Base-by-base conservation (phyloP, 2,329 filamentous ascomycete species). In the Metarhizium guizhouense region DNA sequence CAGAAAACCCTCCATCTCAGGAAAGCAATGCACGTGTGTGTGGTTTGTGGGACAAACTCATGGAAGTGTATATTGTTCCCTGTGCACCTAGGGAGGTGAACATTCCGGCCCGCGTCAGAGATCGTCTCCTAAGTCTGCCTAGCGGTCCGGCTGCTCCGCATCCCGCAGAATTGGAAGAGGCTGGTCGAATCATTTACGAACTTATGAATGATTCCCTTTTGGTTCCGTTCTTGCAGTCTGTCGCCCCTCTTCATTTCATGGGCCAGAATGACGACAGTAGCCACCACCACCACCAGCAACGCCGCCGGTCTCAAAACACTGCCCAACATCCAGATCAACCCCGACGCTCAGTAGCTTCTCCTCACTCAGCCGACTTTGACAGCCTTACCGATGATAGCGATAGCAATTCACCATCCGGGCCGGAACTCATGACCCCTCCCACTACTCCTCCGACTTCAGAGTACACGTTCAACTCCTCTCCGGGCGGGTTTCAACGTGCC, bases 161-260 rank as follows among this genome's bases (percentile, higher is more conserved):
- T 57, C 92, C 94, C 1, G 82, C 86, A 45, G 82, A 85, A 54
- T 77, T 99, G 16, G 87, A 95, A 58, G 82, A 88, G 52, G 91
- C 94, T 20, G 88, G 95, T 29, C 81, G 82, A 59, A 95, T 96
- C 58, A 89, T 96, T 45, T 92, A 93, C 69, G 94, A 97, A 63
- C 77, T 99, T 55, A 97, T 99, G 92, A 95, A 96, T 64, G 94
- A 97, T 68, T 96, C 92, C 3, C 89, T 97, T 0, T 78, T 97
- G 53, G 85, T 96, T 0, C 92, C 93, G 0, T 99, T 97, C 67
- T 79, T 97, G 54, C 93, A 96, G 59, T 81, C 80, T 0, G 72
- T 81, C n/a, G 64, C 73, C 5, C 66, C 74, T 2, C 62, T 63
- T 53, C 71, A 69, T 54, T 63, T 70, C 1, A 72, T 75, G 13